Conservation (phyloP, 305 asterid species). For the Fraxinus sp. region DNA sequence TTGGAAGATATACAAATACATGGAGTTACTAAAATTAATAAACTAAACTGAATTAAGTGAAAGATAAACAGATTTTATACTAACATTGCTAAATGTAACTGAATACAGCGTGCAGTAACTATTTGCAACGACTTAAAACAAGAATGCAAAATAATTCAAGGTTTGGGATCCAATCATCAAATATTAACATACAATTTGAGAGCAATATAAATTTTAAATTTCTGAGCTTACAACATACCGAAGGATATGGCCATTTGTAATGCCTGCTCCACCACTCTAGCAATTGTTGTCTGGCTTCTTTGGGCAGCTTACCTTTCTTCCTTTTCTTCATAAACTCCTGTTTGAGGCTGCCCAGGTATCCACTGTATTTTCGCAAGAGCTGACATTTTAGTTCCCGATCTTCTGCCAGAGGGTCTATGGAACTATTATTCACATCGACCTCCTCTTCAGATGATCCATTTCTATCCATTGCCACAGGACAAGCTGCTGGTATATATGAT, state of each 20-base stretch:
- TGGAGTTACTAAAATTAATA: background rate
- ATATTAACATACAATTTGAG: background rate
- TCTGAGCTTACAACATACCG: slow-evolving; percentile 19
- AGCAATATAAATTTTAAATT: background rate
- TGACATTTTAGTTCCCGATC: slow-evolving; percentile 93
- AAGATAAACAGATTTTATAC: background rate
- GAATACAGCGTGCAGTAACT: background rate
- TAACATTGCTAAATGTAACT: background rate
- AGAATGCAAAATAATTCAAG: background rate
- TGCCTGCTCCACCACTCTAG: slow-evolving; percentile 98
- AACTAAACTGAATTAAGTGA: background rate
- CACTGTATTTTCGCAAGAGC: slow-evolving; percentile 87
- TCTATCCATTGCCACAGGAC: slow-evolving; percentile 58
- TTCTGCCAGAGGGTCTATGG: slow-evolving; percentile 84
- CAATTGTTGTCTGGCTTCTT: slow-evolving; percentile 85
- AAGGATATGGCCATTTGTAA: slow-evolving; percentile 98
- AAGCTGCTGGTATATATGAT: slow-evolving; percentile 24
- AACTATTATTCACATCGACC: slow-evolving; percentile 50
- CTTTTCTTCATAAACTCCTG: slow-evolving; percentile 98
- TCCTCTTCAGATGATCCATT: slow-evolving; percentile 84
- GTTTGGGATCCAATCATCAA: background rate
- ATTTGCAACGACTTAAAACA: slow-evolving; percentile 27
- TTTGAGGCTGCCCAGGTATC: slow-evolving; percentile 87
- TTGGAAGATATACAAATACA: background rate
- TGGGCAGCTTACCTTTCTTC: slow-evolving; percentile 97